Evolutionary conservation across 164 flowering plant genomes (phyloP).

Genomic region (Saururus chinensis): DNA sequence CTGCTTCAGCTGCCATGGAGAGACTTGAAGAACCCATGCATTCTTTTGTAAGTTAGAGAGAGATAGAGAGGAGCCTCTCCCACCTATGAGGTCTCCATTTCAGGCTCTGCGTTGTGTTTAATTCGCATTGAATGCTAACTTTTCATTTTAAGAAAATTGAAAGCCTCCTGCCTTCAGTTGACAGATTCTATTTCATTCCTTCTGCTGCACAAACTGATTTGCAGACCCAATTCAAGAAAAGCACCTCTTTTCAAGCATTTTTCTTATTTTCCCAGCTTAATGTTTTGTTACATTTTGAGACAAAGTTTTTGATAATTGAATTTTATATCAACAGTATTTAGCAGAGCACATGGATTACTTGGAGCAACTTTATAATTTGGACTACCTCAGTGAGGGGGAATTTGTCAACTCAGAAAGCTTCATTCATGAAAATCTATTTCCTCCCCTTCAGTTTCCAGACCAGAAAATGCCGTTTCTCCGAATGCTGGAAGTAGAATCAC

Average conservation of each 20-base stretch:
- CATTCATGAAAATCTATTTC: constrained; percentile 14
- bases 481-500: constrained; percentile 34
- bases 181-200: constrained; percentile 1
- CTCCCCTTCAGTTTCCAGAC: constrained; percentile 15
- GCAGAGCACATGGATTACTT: constrained; percentile 25
- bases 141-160: not conserved
- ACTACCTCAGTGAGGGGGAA: constrained; percentile 10
- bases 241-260: not conserved
- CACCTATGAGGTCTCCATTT: constrained; percentile 5
- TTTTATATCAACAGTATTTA: constrained; percentile 26
- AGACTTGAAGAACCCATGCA: constrained; percentile 47
- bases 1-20: constrained; percentile 33
- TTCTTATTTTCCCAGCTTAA: not conserved
- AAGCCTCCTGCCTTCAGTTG: not conserved
- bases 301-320: not conserved
- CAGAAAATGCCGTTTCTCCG: constrained; percentile 49
- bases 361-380: constrained; percentile 15
- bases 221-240: constrained; percentile 2
- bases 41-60: constrained; percentile 31
- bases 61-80: not conserved
- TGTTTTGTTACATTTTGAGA: not conserved
- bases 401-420: constrained; percentile 10
- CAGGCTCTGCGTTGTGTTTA: constrained; percentile 6
- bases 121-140: constrained; percentile 12
- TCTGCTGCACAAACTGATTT: not conserved